phyloP scores from a whole-genome alignment of 768 basidiomycete species.

The Rhizopogon vesiculosus region DNA sequence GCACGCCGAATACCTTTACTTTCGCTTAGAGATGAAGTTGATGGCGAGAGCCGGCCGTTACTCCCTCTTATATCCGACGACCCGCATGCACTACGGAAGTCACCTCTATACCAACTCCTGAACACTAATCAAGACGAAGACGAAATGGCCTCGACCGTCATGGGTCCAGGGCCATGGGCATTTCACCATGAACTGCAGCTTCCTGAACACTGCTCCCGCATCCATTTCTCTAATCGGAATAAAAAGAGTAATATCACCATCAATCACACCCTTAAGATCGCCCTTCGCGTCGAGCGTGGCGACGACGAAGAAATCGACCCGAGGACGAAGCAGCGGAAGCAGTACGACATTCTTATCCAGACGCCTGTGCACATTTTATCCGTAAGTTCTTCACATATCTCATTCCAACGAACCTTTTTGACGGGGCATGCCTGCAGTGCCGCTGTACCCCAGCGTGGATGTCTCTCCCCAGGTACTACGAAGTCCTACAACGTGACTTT shows the following conservation, averaged over 20 bases:
- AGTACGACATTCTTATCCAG: conserved; percentile 87
- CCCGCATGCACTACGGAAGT: conserved; percentile 53
- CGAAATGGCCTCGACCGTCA: conserved; percentile 52
- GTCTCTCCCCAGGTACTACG: conserved; percentile 72
- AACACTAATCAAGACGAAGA: conserved; percentile 46
- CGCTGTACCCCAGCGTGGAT: conserved; percentile 80
- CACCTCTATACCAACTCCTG: conserved; percentile 57
- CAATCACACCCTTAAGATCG: conserved; percentile 73
- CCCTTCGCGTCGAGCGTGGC: conserved; percentile 78
- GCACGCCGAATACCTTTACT: conserved; percentile 58
- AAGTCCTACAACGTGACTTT: conserved; percentile 19
- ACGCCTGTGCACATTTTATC: conserved; percentile 86
- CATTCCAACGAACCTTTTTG: background rate
- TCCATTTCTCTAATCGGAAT: conserved; percentile 82
- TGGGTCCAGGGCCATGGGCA: conserved; percentile 87
- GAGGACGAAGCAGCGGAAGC: conserved; percentile 68
- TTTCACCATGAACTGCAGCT: conserved; percentile 67
- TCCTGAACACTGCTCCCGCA: conserved; percentile 53
- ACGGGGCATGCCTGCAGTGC: conserved; percentile 42
- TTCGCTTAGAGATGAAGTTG: conserved; percentile 46
- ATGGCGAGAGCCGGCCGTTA: conserved; percentile 53
- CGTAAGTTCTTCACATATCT: conserved; percentile 40
- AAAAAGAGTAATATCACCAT: conserved; percentile 67
- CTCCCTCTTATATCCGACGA: conserved; percentile 77
- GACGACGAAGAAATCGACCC: conserved; percentile 60